Conservation (phyloP, 192 early-diverging fungal species). For the Dimargaris verticillata region DNA sequence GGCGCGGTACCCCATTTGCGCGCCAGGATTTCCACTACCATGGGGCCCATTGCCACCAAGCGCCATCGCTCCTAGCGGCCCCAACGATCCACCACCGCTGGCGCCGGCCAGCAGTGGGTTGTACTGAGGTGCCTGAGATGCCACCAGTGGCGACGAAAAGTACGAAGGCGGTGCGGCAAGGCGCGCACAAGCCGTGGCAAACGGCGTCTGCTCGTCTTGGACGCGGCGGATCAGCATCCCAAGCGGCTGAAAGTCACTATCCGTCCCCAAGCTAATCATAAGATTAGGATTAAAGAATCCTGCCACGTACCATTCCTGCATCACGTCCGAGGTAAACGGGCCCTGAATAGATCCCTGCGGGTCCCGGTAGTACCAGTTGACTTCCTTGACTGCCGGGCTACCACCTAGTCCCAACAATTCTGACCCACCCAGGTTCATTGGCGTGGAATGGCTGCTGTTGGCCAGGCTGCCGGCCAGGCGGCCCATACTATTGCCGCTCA, state of each 20-base stretch:
- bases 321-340: slow-evolving; percentile 71
- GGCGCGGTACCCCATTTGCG: not conserved
- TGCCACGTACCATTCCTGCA: slow-evolving; percentile 88
- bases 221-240: slow-evolving; percentile 42
- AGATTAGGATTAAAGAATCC: slow-evolving; percentile 72
- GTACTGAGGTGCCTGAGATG: too few relatives aligned
- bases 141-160: not conserved
- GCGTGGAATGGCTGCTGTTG: not conserved
- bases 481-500: not conserved
- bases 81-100: not conserved
- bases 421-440: not conserved
- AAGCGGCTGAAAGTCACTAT: slow-evolving; percentile 62
- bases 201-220: slow-evolving; percentile 53
- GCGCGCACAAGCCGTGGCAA: slow-evolving; percentile 30
- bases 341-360: slow-evolving; percentile 74
- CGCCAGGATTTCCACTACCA: not conserved
- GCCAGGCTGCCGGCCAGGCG: slow-evolving; percentile 11
- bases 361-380: slow-evolving; percentile 72
- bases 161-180: not conserved
- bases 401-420: slow-evolving; percentile 1
- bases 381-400: slow-evolving; percentile 14
- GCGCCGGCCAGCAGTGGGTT: too few relatives aligned
- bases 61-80: not conserved
- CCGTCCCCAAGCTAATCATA: slow-evolving; percentile 66
- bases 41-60: not conserved